Evolutionary conservation across 345 rosid genomes (phyloP), one percentile per base, ranked within the genome.

Genomic region (Brassica cretica): DNA sequence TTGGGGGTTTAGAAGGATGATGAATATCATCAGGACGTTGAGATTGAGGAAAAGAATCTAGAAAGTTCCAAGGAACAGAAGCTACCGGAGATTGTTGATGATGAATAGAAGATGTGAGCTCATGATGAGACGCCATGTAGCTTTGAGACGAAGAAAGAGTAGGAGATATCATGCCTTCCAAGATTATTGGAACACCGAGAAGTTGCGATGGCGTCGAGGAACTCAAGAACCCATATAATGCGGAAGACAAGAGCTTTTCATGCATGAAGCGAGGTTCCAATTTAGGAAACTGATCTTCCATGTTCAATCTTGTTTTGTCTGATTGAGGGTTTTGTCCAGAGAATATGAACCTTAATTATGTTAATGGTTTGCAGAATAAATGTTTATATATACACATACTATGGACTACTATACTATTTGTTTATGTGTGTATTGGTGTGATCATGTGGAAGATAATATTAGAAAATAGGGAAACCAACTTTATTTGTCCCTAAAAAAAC

Each of bases 201-300:
- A 70, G 62, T 27, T 78, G 83, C 0, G 85, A 71, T 64, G 75
- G 78, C 18, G 81, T 14, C 0, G 76, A 75, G 46, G 83, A 75
- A 70, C 72, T 75, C 64, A 80, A 70, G 76, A 80, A 37, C 51
- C 85, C 83, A 66, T 82, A 76, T 66, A 82, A 70, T 60, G 77
- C 79, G 76, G 86, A 80, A 21, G 84, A 82, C 30, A 81, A 66
- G 77, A 76, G 85, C 86, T 83, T 86, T 6, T 79, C 82, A 78
- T 72, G 76, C 78, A 84, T 67, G 71, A 84, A 86, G 5, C 72
- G 70, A 81, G 76, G 83, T 82, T 85, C 89, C 75, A 81, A 78
- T 86, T 85, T 84, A 3, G 87, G 89, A 85, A 87, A 76, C 77
- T 85, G 85, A 66, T 83, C 83, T 62, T 83, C 89, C 87, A 85